These are phyloP conservation scores for Candida sp. DNA, from an alignment of 1,139 yeast species.

Conservation along the genomic window DNA sequence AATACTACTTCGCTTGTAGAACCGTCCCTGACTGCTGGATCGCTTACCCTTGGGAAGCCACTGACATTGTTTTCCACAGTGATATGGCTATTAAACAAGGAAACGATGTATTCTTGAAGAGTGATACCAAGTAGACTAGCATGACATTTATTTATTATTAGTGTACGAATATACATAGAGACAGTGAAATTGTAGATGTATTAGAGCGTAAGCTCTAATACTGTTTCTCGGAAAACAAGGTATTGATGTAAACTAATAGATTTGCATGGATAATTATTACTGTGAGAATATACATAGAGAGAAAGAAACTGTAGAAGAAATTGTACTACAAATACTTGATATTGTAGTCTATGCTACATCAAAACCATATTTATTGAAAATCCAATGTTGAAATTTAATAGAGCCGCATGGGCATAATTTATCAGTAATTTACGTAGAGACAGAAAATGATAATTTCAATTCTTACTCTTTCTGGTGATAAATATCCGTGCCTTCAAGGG, in stretches of 20 bases:
- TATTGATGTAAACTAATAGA: slow-evolving; percentile 39
- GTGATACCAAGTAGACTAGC: background rate
- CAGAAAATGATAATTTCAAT: no score
- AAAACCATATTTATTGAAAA: no score
- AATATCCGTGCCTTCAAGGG: no score
- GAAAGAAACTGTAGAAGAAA: background rate
- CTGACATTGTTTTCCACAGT: slow-evolving; percentile 87
- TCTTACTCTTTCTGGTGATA: no score
- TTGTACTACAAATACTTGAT: no score
- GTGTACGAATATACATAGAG: background rate
- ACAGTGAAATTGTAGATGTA: background rate
- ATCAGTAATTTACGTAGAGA: no score
- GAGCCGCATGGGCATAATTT: background rate
- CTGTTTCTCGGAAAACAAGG: no score
- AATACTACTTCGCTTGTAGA: slow-evolving; percentile 85
- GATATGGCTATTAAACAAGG: slow-evolving; percentile 76
- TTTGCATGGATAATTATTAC: background rate
- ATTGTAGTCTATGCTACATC: no score
- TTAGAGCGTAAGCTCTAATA: no score
- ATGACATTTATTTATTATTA: no score
- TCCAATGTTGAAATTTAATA: slow-evolving; percentile 48
- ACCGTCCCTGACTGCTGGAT: slow-evolving; percentile 93
- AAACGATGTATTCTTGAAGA: slow-evolving; percentile 39
- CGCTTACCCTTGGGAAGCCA: slow-evolving; percentile 97
- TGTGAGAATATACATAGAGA: background rate